A percentile compares a stretch with the other conserved stretches of the same genome.
These are phyloP conservation scores for Mortierella sp. DNA, from an alignment of 371 early-diverging fungal species.

Conservation along the genomic window DNA sequence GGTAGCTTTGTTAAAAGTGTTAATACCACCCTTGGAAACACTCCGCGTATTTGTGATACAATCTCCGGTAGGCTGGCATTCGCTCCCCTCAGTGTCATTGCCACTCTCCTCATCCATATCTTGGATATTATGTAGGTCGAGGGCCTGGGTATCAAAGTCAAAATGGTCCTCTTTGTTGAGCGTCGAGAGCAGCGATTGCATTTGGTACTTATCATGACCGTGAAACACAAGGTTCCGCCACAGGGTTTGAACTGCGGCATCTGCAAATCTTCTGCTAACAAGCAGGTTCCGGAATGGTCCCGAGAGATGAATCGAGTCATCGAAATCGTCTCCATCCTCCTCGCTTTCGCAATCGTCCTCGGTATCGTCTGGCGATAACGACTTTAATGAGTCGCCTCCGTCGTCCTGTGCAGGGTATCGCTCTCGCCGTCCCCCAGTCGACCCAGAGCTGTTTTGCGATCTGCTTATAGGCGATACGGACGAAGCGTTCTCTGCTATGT, in stretches of 20 bases:
- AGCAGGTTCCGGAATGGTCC: constrained; percentile 33
- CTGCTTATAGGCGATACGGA: constrained; percentile 8
- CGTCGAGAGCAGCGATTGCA: constrained; percentile 26
- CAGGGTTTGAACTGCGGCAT: constrained; percentile 37
- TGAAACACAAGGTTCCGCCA: constrained; percentile 44
- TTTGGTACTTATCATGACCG: constrained; percentile 35
- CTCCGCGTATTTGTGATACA: too few relatives aligned
- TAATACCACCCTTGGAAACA: too few relatives aligned
- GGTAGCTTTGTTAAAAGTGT: not conserved
- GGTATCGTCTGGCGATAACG: not conserved
- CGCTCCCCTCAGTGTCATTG: not conserved
- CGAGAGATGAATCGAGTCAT: constrained; percentile 17
- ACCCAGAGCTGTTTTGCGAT: constrained; percentile 7
- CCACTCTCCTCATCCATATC: constrained; percentile 7
- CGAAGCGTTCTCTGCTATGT: not conserved
- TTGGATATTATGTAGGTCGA: not conserved
- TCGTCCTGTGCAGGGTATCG: not conserved
- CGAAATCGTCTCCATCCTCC: constrained; percentile 16
- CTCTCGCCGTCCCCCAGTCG: too few relatives aligned
- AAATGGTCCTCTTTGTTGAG: constrained; percentile 19
- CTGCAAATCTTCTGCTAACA: constrained; percentile 38
- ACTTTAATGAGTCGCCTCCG: not conserved
- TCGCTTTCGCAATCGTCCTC: constrained; percentile 7
- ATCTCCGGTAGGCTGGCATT: too few relatives aligned
- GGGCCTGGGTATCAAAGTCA: not conserved